phyloP scores from a whole-genome alignment of 768 basidiomycete species.

The Leucocoprinus leucothites region DNA sequence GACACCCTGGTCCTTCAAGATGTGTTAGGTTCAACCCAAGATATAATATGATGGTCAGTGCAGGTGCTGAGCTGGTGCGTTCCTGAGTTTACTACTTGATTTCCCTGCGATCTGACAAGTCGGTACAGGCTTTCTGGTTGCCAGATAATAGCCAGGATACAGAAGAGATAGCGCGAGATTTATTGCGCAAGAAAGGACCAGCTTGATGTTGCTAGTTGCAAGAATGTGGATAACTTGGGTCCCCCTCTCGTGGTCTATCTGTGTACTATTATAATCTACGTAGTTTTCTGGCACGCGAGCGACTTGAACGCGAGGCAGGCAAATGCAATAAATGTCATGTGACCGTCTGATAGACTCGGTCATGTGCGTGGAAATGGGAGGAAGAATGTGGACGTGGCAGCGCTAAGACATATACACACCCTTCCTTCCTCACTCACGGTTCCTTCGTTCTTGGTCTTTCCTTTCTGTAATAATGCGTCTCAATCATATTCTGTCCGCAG shows the following conservation, averaged over 20 bases:
- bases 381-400: conserved; percentile 10
- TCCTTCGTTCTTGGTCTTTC: no score
- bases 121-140: conserved; percentile 40
- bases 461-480: conserved; percentile 6
- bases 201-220: conserved; percentile 12
- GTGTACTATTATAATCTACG: no score
- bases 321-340: no score
- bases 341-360: conserved; percentile 5
- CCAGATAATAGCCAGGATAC: conserved; percentile 61
- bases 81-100: no score
- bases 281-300: no score
- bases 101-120: conserved; percentile 1
- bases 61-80: conserved; percentile 76
- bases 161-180: conserved; percentile 68
- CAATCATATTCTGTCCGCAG: not conserved
- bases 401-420: not conserved
- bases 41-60: conserved; percentile 82
- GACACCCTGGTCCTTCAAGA: conserved; percentile 79
- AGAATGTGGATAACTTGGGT: conserved; percentile 4
- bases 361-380: not conserved
- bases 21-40: conserved; percentile 91
- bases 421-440: no score
- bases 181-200: conserved; percentile 52
- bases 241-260: no score
- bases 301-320: no score